These are phyloP conservation scores for Oryza punctata DNA, from an alignment of 176 grass and related monocot species.

Conservation along the genomic window DNA sequence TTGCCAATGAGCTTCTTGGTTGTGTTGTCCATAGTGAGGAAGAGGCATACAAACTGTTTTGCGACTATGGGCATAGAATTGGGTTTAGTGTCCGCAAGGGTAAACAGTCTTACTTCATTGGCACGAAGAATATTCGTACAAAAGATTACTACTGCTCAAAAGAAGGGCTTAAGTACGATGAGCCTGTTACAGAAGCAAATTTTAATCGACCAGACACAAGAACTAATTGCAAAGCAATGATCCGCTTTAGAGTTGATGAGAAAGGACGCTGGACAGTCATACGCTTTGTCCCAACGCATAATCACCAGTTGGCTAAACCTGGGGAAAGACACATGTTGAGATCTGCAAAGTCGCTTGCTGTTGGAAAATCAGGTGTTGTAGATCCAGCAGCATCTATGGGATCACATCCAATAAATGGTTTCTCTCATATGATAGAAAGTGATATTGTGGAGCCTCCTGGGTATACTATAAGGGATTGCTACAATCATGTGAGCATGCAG, in stretches of 20 bases:
- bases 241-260: constrained; percentile 81
- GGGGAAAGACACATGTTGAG: constrained; percentile 84
- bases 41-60: constrained; percentile 77
- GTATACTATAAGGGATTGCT: constrained; percentile 69
- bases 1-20: constrained; percentile 66
- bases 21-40: constrained; percentile 79
- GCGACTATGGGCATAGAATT: constrained; percentile 82
- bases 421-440: constrained; percentile 38
- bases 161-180: constrained; percentile 88
- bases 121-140: constrained; percentile 76
- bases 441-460: constrained; percentile 50
- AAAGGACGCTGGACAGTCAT: constrained; percentile 76
- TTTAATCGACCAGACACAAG: constrained; percentile 79
- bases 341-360: constrained; percentile 66
- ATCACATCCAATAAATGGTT: constrained; percentile 38
- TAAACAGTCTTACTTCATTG: constrained; percentile 86
- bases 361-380: constrained; percentile 54
- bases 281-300: constrained; percentile 75
- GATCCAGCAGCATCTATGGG: constrained; percentile 47
- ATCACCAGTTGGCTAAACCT: constrained; percentile 85
- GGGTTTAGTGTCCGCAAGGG: constrained; percentile 90
- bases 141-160: constrained; percentile 96
- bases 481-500: constrained; percentile 61
- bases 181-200: constrained; percentile 75
- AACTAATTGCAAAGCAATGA: constrained; percentile 92